Base-by-base conservation (phyloP, 352 stramenopile species). In the Globisporangium emineosum region DNA sequence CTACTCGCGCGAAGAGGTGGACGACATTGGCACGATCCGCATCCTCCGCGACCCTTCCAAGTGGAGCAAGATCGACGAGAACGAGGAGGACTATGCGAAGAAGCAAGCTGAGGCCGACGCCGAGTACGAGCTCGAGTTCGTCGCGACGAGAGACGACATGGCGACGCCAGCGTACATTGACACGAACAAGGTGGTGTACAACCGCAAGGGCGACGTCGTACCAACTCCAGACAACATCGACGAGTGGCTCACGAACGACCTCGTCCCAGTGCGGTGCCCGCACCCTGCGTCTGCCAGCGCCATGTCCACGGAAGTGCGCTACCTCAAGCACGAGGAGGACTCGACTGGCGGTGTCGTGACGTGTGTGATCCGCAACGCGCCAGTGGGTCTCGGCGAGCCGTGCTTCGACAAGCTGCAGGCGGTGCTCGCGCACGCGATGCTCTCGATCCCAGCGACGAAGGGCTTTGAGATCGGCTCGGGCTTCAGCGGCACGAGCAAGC, bases 341-440 rank as follows among this genome's bases (percentile, higher is more conserved):
- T 91, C 88, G 60, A 96, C 83, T 3, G 88, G 97, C 32, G 97
- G 97, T 32, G 95, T 99, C 10, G 94, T 99, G 12, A 98, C 96
- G 27, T 99, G 97, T 62, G 91, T 99, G 37, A 98, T 97, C 55
- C 85, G 96, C 55, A 99, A 99, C 69, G 97, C 98, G 21, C 97
- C 96, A 0, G 89, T 98, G 21, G 97, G 98, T 55, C 73, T 99
- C 8, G 98, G 98, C n/a, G 89, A 98, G 66, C 97, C 98, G 19
- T 98, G 98, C 60, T 99, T 99, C 77, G 98, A 99, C 83, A 99
- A 99, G 84, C 84, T 99, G 35, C 97, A 99, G 73, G 98, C 98
- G 17, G 86, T 98, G 61, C 79, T 99, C 42, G 98, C 97, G 33
- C 98, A 99, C 78, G 97, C 97, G 33, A 99, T 98, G 83, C 94